Percentiles rank a stretch among this genome's conserved stretches.
phyloP scores from a whole-genome alignment of 495 filamentous ascomycete genomes.

The Aspergillus baeticus region DNA sequence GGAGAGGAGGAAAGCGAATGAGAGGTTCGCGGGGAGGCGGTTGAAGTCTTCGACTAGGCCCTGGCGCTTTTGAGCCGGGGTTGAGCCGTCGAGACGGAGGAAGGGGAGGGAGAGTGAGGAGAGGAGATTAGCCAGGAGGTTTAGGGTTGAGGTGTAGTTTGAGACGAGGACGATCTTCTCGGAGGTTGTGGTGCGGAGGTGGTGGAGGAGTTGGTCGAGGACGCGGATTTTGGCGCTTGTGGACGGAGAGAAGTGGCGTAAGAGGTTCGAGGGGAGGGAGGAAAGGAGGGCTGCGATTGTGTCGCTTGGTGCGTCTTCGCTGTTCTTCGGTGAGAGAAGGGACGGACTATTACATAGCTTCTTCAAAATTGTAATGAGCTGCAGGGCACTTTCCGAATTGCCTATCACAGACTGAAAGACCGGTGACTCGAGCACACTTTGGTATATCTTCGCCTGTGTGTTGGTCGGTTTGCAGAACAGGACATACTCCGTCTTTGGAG shows the following conservation, averaged over 20 bases:
- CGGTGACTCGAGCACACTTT: slow-evolving; percentile 66
- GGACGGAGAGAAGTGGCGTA: slow-evolving; percentile 55
- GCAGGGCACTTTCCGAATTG: slow-evolving; percentile 65
- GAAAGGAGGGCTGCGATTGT: slow-evolving; percentile 52
- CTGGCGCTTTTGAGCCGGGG: slow-evolving; percentile 67
- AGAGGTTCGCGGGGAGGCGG: slow-evolving; percentile 48
- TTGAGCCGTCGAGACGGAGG: slow-evolving; percentile 73
- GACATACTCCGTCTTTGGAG: slow-evolving; percentile 76
- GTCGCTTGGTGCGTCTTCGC: slow-evolving; percentile 33
- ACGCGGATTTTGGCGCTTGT: slow-evolving; percentile 71
- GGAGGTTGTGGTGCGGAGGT: slow-evolving; percentile 55
- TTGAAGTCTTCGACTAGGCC: slow-evolving; percentile 78
- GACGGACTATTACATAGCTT: slow-evolving; percentile 81
- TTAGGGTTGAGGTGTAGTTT: slow-evolving; percentile 78
- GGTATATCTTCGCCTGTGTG: slow-evolving; percentile 69
- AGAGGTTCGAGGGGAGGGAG: slow-evolving; percentile 55
- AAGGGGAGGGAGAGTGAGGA: slow-evolving; percentile 61
- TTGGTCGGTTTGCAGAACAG: slow-evolving; percentile 72
- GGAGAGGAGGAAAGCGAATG: slow-evolving; percentile 77
- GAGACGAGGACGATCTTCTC: slow-evolving; percentile 83
- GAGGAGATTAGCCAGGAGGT: slow-evolving; percentile 65
- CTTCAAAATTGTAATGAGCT: slow-evolving; percentile 77
- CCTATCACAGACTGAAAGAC: slow-evolving; percentile 65
- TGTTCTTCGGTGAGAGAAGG: slow-evolving; percentile 52
- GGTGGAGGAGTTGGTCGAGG: slow-evolving; percentile 65